Conservation (phyloP, 768 basidiomycete genomes). For the Gymnopilus junonius region DNA sequence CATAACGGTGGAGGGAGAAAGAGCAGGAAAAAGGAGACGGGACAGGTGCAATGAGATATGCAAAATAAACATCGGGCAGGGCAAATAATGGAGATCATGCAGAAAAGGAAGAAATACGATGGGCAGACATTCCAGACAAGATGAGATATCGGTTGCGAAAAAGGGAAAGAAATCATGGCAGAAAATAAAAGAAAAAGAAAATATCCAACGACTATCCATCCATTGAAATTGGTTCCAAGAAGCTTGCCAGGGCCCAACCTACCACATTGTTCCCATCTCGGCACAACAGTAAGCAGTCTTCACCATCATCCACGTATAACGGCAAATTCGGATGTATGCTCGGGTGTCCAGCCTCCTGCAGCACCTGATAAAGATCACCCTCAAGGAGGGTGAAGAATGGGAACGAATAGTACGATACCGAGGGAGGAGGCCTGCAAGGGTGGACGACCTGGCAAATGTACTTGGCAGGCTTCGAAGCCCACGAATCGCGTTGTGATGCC, state of each 20-base stretch:
- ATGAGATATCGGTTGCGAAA: neutral
- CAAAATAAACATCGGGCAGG: neutral
- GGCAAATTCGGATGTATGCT: constrained; percentile 74
- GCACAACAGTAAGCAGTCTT: constrained; percentile 80
- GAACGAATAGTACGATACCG: constrained; percentile 70
- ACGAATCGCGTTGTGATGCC: constrained; percentile 42
- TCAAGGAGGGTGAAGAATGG: constrained; percentile 77
- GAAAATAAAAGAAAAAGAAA: constrained; percentile 6
- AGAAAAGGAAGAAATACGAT: neutral
- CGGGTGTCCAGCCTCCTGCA: constrained; percentile 82
- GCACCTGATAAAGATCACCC: constrained; percentile 66
- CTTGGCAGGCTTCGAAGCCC: constrained; percentile 52
- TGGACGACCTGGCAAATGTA: constrained; percentile 75
- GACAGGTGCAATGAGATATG: neutral
- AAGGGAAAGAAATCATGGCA: neutral
- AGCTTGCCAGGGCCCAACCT: constrained; percentile 86
- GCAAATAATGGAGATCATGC: neutral
- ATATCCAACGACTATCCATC: constrained; percentile 4
- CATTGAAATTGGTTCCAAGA: constrained; percentile 59
- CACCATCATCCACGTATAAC: constrained; percentile 74
- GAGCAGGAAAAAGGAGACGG: neutral
- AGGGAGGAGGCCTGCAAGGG: constrained; percentile 64
- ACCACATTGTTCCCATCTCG: constrained; percentile 58
- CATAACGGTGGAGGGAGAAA: neutral
- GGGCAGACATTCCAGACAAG: neutral